Evolutionary conservation across 805 yeast species (phyloP), one percentile per base, ranked within the genome.

Genomic region (Wickerhamiella galacta): DNA sequence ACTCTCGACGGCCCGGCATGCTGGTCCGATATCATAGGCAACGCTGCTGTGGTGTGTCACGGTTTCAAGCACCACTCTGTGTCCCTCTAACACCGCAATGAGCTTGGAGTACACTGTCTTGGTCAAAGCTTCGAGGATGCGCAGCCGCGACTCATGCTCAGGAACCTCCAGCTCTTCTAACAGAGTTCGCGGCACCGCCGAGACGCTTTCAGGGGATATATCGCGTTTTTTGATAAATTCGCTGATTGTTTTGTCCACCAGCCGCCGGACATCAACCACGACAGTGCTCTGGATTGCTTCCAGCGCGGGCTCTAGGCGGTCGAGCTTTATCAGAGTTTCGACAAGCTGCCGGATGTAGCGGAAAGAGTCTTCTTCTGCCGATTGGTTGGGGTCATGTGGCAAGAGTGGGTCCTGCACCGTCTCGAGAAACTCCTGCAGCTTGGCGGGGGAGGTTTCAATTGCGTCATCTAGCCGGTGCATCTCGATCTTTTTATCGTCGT

Each of bases 81-180:
- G 83, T 16, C 69, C 66, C 54, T 80, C 90, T 14, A 81, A 53
- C 4, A 78, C 70, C 16, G 72, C 63, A 25, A 75, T 54, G 33
- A 71, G 52, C 48, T 71, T 73, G 19, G 70, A 58, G 45, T 77
- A 82, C n/a, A 81, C 61, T 6, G 71, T 62, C 52, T 78, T 70
- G 40, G 78, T 76, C 25, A 82, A 62, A 39, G 80, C 82, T 41
- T 74, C 70, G 20, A 83, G 54, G 1, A 80, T 63, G 0, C 65
- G 51, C 0, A 72, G 66, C n/a, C 31, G 25, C 9, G 29, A 22
- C 11, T 16, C 17, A 16, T 40, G 40, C 20, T 39, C 42, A 8
- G 40, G 30, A n/a, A 26, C 6, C 11, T 25, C 20, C 28, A 40
- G 37, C 32, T 43, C 43, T 4, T 40, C 45, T 2, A 39, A 31